Conservation (phyloP, 2,329 filamentous ascomycete genomes). For the Emmonsia crescens region DNA sequence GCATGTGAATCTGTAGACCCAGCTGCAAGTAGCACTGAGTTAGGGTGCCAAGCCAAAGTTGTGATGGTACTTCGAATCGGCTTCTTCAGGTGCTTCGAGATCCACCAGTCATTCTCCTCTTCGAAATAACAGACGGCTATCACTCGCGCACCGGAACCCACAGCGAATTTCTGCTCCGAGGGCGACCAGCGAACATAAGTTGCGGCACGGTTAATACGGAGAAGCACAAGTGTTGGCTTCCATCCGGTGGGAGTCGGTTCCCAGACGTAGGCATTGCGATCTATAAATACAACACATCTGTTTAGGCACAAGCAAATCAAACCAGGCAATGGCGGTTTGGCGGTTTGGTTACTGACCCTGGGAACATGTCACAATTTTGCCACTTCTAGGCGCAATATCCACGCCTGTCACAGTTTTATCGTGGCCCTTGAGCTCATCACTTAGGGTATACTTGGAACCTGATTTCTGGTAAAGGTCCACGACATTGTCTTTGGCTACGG, state of each 20-base stretch:
- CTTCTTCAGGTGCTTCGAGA: slow-evolving; percentile 98
- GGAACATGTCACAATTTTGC: slow-evolving; percentile 93
- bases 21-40: slow-evolving; percentile 86
- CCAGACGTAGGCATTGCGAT: slow-evolving; percentile 97
- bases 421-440: slow-evolving; percentile 89
- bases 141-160: slow-evolving; percentile 87
- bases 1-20: slow-evolving; percentile 97
- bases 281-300: slow-evolving; percentile 35
- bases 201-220: slow-evolving; percentile 91
- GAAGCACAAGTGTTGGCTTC: slow-evolving; percentile 92
- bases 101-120: slow-evolving; percentile 99
- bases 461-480: slow-evolving; percentile 76
- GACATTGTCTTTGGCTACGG: slow-evolving; percentile 79
- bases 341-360: slow-evolving; percentile 52
- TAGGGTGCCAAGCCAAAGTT: slow-evolving; percentile 91
- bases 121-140: slow-evolving; percentile 98
- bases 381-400: slow-evolving; percentile 82
- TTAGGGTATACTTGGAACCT: slow-evolving; percentile 66
- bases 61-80: slow-evolving; percentile 96
- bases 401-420: slow-evolving; percentile 96
- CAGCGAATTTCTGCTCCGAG: slow-evolving; percentile 93
- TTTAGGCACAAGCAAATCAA: background rate
- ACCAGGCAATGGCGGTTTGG: background rate
- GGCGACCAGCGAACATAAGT: slow-evolving; percentile 97
- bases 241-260: slow-evolving; percentile 85